Percentiles rank a stretch among this genome's conserved stretches.
These are phyloP conservation scores for Ceratobasidium sp. DNA, from an alignment of 1,284 basidiomycete species.

Conservation along the genomic window DNA sequence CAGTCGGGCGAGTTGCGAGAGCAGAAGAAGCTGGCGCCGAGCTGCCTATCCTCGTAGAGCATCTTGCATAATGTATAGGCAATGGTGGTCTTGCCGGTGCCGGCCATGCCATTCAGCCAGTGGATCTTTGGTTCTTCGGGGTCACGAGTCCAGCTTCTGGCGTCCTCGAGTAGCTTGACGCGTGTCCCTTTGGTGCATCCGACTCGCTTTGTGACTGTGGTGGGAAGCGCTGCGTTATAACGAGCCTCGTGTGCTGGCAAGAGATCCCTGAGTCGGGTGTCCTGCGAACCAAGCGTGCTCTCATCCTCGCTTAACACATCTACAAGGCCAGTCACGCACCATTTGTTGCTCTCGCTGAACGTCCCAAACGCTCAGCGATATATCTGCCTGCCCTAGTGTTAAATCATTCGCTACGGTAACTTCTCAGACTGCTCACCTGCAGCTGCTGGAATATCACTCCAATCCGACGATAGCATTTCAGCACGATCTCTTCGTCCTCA, in stretches of 20 bases:
- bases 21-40: background rate
- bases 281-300: too few relatives aligned
- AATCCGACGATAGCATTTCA: background rate
- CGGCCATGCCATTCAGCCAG: slow-evolving; percentile 44
- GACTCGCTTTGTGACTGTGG: too few relatives aligned
- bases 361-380: background rate
- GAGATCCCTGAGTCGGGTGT: too few relatives aligned
- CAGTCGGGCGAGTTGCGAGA: background rate
- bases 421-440: background rate
- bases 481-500: background rate
- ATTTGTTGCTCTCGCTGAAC: too few relatives aligned
- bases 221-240: too few relatives aligned
- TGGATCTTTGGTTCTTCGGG: too few relatives aligned
- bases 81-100: slow-evolving; percentile 42
- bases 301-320: too few relatives aligned
- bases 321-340: too few relatives aligned
- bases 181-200: too few relatives aligned
- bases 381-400: background rate
- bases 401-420: background rate
- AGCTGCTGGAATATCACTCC: background rate
- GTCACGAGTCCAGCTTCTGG: too few relatives aligned
- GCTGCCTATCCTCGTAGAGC: slow-evolving; percentile 17
- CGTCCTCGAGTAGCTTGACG: too few relatives aligned
- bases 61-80: slow-evolving; percentile 48
- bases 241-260: too few relatives aligned